Conservation (phyloP, 129 eudicot genomes). For the Tagetes patula region DNA sequence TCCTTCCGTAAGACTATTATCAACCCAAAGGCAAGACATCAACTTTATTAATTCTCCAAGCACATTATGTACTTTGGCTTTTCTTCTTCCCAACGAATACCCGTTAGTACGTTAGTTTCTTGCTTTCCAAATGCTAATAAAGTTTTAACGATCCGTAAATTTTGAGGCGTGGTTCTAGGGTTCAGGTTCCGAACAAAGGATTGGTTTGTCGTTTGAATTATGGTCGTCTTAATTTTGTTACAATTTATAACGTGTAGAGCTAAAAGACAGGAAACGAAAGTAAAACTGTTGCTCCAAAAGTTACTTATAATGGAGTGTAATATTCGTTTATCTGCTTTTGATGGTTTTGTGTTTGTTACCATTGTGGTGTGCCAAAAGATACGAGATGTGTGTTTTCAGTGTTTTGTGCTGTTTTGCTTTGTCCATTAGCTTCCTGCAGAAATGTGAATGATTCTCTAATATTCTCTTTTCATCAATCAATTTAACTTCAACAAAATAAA, state of each 20-base stretch:
- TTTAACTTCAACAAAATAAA: neutral
- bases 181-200: neutral
- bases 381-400: slow-evolving; percentile 25
- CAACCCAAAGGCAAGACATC: too few relatives aligned
- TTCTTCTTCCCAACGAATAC: too few relatives aligned
- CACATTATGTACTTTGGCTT: too few relatives aligned
- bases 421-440: slow-evolving; percentile 20
- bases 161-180: too few relatives aligned
- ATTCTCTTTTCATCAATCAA: slow-evolving; percentile 25
- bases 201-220: neutral
- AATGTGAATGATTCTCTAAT: slow-evolving; percentile 15
- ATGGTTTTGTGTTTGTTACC: slow-evolving; percentile 22
- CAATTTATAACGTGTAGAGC: neutral
- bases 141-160: too few relatives aligned
- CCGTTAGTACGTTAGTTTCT: too few relatives aligned
- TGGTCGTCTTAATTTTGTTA: neutral
- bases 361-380: slow-evolving; percentile 25
- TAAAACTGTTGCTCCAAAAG: neutral
- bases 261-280: neutral
- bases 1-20: too few relatives aligned
- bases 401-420: slow-evolving; percentile 26
- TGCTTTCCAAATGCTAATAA: too few relatives aligned
- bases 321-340: neutral
- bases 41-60: too few relatives aligned
- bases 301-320: slow-evolving; percentile 1